These are phyloP conservation scores for Actinomortierella ambigua DNA, from an alignment of 371 early-diverging fungal genomes.

Conservation along the genomic window DNA sequence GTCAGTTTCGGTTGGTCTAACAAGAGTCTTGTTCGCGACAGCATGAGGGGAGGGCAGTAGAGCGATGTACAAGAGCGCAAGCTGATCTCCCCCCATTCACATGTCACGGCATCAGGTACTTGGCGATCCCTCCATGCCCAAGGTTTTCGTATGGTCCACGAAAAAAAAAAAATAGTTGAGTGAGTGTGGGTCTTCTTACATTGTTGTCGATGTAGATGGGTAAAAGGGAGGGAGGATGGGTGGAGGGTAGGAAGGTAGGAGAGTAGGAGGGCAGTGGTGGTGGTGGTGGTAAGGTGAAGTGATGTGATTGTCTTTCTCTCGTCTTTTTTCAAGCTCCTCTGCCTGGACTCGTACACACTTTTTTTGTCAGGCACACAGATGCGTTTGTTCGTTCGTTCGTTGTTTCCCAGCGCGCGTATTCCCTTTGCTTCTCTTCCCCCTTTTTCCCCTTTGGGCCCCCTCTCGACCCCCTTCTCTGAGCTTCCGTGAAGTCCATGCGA, in stretches of 20 bases:
- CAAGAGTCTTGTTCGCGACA: too few species aligned
- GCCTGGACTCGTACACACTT: constrained; percentile 81
- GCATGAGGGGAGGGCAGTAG: too few species aligned
- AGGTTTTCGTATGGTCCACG: too few species aligned
- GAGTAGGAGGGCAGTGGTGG: background rate
- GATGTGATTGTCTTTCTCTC: constrained; percentile 62
- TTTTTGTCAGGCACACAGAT: constrained; percentile 38
- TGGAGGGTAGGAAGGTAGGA: background rate
- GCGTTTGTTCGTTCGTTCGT: background rate
- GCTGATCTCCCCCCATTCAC: too few species aligned
- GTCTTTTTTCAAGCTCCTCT: constrained; percentile 84
- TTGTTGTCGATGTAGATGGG: background rate
- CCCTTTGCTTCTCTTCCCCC: background rate
- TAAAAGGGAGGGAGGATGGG: background rate
- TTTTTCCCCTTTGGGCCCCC: background rate
- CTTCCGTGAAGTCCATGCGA: too few species aligned
- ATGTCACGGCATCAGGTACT: too few species aligned
- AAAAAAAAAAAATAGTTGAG: too few species aligned
- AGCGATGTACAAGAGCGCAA: too few species aligned
- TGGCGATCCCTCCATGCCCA: too few species aligned
- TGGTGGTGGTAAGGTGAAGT: background rate
- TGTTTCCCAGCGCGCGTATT: background rate
- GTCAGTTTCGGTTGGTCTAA: too few species aligned
- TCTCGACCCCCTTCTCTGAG: background rate
- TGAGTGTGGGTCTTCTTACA: background rate